Evolutionary conservation across 2,329 filamentous ascomycete genomes (phyloP).

Genomic region (Purpureocillium takamizusanense): DNA sequence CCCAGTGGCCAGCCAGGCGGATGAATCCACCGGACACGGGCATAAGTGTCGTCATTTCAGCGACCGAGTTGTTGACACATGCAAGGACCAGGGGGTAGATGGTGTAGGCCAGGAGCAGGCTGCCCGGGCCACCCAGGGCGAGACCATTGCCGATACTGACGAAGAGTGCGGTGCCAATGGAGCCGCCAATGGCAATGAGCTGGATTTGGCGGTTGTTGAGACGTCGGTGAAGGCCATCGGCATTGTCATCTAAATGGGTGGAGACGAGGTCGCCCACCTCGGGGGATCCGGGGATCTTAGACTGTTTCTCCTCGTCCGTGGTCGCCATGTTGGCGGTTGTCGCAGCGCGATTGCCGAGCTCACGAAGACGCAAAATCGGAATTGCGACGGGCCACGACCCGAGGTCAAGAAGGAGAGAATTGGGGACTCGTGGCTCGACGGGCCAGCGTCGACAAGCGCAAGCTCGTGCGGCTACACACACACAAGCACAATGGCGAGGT

Average conservation of each 20-base stretch:
- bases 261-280: conserved; percentile 15
- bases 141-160: conserved; percentile 51
- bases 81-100: conserved; percentile 47
- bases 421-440: too few species aligned
- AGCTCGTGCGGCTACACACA: too few species aligned
- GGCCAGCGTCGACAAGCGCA: too few species aligned
- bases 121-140: conserved; percentile 32
- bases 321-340: conserved; percentile 8
- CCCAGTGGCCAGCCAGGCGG: conserved; percentile 55
- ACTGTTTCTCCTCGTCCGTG: conserved; percentile 18
- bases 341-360: too few species aligned
- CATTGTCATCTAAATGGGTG: conserved; percentile 19
- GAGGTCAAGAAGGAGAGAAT: too few species aligned
- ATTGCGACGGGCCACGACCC: too few species aligned
- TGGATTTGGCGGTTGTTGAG: conserved; percentile 48
- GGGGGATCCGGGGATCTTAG: conserved; percentile 12
- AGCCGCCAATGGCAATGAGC: conserved; percentile 49
- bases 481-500: too few species aligned
- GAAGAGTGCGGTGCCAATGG: conserved; percentile 50
- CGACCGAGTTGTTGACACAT: conserved; percentile 55
- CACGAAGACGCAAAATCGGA: too few species aligned
- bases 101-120: conserved; percentile 49
- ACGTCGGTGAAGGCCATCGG: conserved; percentile 33
- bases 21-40: conserved; percentile 56
- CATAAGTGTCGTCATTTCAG: conserved; percentile 56